Conservation (phyloP, 73 alveolate species). For the Paramecium tetraurelia region DNA sequence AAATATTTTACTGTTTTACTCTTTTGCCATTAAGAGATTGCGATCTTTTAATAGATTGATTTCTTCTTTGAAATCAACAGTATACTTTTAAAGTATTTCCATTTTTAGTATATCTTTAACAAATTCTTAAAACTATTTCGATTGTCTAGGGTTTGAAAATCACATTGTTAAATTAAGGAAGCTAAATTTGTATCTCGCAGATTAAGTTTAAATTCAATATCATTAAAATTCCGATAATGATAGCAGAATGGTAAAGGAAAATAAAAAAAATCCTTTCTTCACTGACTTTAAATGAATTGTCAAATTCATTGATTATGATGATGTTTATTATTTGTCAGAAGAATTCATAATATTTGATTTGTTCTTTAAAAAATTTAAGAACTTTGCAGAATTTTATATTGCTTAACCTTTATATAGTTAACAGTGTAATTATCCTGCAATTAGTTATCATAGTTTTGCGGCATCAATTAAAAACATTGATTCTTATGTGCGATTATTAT, state of each 20-base stretch:
- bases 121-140: too few relatives aligned
- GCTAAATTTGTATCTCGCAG: neutral
- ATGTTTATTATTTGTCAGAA: neutral
- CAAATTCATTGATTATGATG: slow-evolving; percentile 20
- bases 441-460: neutral
- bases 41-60: neutral
- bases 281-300: neutral
- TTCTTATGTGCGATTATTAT: neutral
- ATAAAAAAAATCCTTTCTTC: too few relatives aligned
- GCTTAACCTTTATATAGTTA: neutral
- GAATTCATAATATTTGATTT: neutral
- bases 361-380: neutral
- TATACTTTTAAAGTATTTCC: too few relatives aligned
- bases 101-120: too few relatives aligned
- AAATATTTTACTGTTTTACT: neutral
- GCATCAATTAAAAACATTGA: slow-evolving; percentile 3
- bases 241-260: too few relatives aligned
- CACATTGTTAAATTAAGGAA: neutral
- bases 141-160: neutral
- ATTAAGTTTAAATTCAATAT: neutral
- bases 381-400: neutral
- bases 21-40: neutral
- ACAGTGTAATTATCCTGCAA: neutral
- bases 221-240: slow-evolving; percentile 14
- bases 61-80: neutral